Base-by-base conservation (phyloP, 2,329 filamentous ascomycete genomes). In the Ophiobolus disseminans region DNA sequence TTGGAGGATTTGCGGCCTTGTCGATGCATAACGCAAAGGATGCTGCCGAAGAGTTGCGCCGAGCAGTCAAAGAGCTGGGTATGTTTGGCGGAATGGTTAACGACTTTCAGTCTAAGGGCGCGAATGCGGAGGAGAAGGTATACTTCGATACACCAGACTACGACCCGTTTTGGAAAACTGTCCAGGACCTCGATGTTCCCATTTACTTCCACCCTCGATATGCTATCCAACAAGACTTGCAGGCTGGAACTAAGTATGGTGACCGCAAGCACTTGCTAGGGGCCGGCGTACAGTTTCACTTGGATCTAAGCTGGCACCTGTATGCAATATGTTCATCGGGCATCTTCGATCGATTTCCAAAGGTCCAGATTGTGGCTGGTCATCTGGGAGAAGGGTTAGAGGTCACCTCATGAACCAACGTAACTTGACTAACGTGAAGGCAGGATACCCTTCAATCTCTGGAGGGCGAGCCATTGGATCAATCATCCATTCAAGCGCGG, bases 61-160 rank as follows among this genome's bases (percentile, higher is more conserved):
- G 69, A 45, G 65, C 67, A 5, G 62, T 72, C 1, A 68, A 61
- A 31, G 57, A 69, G 40, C 50, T 80, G 39, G 83, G 84, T n/a
- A 87, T 87, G 73, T 79, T 83, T 50, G 85, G 85, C 2, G 83
- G 78, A 3, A 70, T 88, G 4, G 77, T 88, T 7, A 69, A 71
- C 39, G 66, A 69, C 41, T 68, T 62, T 36, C 67, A 72, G 44
- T 64, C 62, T 5, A 65, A 60, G n/a, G 67, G 67, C 3, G 37
- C 40, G 2, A 55, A 68, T 3, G 68, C 55, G 11, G 61, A 66
- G 25, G 62, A 62, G 25, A 66, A 68, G 34, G 53, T 69, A 10
- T 72, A 67, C 45, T 70, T 68, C 44, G 68, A 72, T 39, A 63
- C 58, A 1, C 58, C 64, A 5, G 62, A 70, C 2, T 70, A 66